phyloP scores from a whole-genome alignment of 1,139 yeast species.

The Blastobotrys illinoisensis region DNA sequence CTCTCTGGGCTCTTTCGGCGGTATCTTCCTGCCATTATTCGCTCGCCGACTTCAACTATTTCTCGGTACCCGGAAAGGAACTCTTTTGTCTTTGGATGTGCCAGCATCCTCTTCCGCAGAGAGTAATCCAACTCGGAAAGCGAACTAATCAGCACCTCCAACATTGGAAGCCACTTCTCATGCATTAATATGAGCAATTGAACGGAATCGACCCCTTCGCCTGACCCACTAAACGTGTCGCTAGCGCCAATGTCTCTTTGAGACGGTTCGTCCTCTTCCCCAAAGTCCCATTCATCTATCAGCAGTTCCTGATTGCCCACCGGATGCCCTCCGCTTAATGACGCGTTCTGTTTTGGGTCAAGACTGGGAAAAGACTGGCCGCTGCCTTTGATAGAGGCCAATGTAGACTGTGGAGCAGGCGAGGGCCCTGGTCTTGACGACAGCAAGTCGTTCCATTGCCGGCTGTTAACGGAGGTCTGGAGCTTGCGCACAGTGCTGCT shows the following conservation, averaged over 20 bases:
- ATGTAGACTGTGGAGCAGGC: background rate
- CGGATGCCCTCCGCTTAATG: background rate
- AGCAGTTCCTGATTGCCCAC: conserved; percentile 2
- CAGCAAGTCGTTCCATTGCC: conserved; percentile 7
- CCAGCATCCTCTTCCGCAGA: conserved; percentile 8
- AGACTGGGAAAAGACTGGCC: too few relatives aligned
- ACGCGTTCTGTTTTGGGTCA: too few relatives aligned
- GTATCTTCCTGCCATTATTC: conserved; percentile 10
- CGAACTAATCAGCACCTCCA: conserved; percentile 3
- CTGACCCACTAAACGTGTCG: background rate
- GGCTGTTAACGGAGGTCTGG: background rate
- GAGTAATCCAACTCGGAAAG: conserved; percentile 6
- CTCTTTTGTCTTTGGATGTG: conserved; percentile 10
- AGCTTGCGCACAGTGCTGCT: background rate
- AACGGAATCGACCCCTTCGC: background rate
- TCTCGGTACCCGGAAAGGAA: conserved; percentile 9
- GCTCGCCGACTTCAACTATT: conserved; percentile 2
- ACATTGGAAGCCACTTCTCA: conserved; percentile 4
- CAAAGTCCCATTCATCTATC: conserved; percentile 1
- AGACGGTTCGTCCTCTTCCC: background rate
- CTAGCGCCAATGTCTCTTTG: background rate
- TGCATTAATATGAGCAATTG: conserved; percentile 4
- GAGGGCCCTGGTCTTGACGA: conserved; percentile 5
- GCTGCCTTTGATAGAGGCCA: background rate
- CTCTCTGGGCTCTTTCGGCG: background rate